Base-by-base conservation (phyloP, 2,329 filamentous ascomycete species). In the Zymoseptoria ardabiliae region DNA sequence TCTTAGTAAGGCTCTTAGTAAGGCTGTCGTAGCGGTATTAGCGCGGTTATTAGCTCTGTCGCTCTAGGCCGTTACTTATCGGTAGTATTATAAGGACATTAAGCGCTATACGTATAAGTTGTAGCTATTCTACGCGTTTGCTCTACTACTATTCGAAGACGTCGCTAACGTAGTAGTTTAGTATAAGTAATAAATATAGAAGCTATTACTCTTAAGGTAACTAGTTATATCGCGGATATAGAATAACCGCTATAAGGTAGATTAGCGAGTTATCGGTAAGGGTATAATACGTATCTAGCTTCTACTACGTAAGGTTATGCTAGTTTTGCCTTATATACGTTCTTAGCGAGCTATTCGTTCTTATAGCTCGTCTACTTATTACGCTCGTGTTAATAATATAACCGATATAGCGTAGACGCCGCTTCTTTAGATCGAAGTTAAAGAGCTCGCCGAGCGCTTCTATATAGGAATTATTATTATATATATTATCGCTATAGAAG, bases 231-330 rank as follows among this genome's bases (percentile, higher is more conserved):
- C 49, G 52, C 19, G 54, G 58, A n/a, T 59, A 49, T 17, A 59
- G 51, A 11, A 56, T 21, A 19, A 57, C 22, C 20, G 50, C 30
- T 30, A 52, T 41, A 41, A 20, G 10, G 25, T 58, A 54, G 35
- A 58, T 30, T n/a, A 51, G 41, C 20, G 52, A 21, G 19, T 30
- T n/a, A 22, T 58, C 52, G 17, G 52, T 54, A 19, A 22, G 20
- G 20, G 21, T 20, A 23, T 54, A 58, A 30, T 58, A 58, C 10
- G 53, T 20, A 21, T 54, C 28, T 9, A 58, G 56, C 52, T 58
- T 58, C 50, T 54, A 23, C 50, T 45, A 58, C 19, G 21, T 41
- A 21, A 48, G 51, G 35, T 58, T 54, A 52, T n/a, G n/a, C n/a
- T n/a, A n/a, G n/a, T n/a, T n/a, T n/a, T n/a, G n/a, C n/a, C n/a